Conservation (phyloP, 345 rosid species). For the Hibiscus trionum region DNA sequence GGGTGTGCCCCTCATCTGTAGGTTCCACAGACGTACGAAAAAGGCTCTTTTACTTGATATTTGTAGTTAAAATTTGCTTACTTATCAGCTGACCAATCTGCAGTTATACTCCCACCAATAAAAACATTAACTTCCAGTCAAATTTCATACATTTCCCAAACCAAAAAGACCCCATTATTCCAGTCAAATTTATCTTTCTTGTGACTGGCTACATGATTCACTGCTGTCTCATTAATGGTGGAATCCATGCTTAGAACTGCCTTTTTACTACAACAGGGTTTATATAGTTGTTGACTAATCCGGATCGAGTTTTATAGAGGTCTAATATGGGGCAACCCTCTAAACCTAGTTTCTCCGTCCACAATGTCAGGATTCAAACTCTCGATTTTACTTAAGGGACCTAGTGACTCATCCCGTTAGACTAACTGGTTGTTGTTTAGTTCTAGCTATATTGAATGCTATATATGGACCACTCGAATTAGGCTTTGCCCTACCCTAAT, state of each 20-base stretch:
- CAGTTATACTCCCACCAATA: not conserved
- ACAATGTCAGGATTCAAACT: too few species aligned
- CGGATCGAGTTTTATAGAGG: too few species aligned
- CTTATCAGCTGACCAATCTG: not conserved
- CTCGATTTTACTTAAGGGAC: too few species aligned
- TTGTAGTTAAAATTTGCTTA: constrained; percentile 8
- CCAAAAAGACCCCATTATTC: not conserved
- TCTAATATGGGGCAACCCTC: too few species aligned
- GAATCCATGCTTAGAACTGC: not conserved
- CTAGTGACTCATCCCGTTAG: too few species aligned
- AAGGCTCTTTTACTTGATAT: not conserved
- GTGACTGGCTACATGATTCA: not conserved
- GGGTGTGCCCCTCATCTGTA: not conserved
- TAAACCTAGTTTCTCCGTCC: too few species aligned
- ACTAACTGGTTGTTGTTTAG: not conserved
- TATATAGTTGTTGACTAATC: too few species aligned
- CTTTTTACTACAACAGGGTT: not conserved
- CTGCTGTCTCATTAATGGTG: not conserved
- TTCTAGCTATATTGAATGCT: constrained; percentile 6
- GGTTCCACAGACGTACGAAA: not conserved
- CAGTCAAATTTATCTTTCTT: not conserved
- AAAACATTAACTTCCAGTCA: not conserved
- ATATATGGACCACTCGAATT: constrained; percentile 24
- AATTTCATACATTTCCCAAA: not conserved
- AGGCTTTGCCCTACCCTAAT: not conserved